Percentiles rank a stretch among this genome's conserved stretches.
These are phyloP conservation scores for Solanum hybrid DNA, from an alignment of 305 asterid genomes.

Conservation along the genomic window DNA sequence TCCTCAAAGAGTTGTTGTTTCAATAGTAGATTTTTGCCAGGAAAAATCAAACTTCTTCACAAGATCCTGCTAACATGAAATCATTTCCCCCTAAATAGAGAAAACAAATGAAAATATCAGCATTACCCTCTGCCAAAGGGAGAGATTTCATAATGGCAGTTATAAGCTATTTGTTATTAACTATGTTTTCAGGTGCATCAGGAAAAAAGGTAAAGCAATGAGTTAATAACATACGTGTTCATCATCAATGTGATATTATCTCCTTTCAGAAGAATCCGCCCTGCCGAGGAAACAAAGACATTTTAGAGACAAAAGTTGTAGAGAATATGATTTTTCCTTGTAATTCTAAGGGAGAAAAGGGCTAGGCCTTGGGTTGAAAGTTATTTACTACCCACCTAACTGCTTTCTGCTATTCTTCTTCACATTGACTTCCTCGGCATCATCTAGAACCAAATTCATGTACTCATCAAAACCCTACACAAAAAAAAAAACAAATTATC, in stretches of 20 bases:
- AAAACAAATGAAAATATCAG: background rate
- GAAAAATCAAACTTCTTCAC: background rate
- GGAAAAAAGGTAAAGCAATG: background rate
- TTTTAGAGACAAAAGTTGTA: background rate
- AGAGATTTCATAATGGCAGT: background rate
- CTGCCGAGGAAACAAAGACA: constrained; percentile 12
- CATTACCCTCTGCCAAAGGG: background rate
- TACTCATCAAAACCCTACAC: constrained; percentile 77
- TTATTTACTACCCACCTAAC: constrained; percentile 21
- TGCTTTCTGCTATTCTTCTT: constrained; percentile 70
- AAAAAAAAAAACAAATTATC: background rate
- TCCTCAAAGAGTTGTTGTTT: background rate
- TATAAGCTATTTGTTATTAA: background rate
- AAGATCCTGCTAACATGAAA: background rate
- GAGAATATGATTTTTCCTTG: background rate
- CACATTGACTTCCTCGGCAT: constrained; percentile 74
- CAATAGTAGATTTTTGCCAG: background rate
- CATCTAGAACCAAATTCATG: constrained; percentile 85
- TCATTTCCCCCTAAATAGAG: constrained; percentile 25
- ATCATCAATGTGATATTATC: constrained; percentile 54
- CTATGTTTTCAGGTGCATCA: background rate
- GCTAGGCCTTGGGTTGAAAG: background rate
- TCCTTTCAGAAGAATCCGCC: constrained; percentile 49
- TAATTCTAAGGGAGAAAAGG: background rate
- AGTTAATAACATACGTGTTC: constrained; percentile 35